Conservation (phyloP, 129 eudicot genomes). For the Heracleum sosnowskyi region DNA sequence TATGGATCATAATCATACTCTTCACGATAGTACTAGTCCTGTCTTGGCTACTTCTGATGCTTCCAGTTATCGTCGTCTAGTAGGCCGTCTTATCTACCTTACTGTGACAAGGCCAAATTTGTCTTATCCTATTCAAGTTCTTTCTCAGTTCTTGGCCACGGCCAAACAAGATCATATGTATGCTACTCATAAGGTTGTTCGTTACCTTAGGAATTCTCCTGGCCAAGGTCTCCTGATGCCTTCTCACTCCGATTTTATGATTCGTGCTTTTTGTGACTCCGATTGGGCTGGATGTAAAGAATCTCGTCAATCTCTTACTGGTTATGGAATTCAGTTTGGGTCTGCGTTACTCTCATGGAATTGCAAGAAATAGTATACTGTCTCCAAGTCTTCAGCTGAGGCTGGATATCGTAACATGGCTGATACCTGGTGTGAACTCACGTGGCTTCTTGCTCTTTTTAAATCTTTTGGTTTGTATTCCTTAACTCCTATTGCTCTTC, state of each 20-base stretch:
- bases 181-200: background rate
- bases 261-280: background rate
- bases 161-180: background rate
- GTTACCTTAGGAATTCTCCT: background rate
- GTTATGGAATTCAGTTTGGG: background rate
- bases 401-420: background rate
- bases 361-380: no score
- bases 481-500: background rate
- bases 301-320: background rate
- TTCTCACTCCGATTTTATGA: no score
- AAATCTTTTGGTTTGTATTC: no score
- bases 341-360: no score
- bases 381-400: background rate
- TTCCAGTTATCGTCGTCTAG: background rate
- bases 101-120: background rate
- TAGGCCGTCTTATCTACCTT: background rate
- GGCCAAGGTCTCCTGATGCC: background rate
- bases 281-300: background rate
- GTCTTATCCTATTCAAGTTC: background rate
- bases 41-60: accelerated
- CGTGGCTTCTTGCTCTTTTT: background rate
- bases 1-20: background rate
- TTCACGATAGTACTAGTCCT: background rate
- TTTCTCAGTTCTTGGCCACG: background rate
- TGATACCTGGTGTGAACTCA: background rate